These are phyloP conservation scores for Cordyceps tenuipes DNA, from an alignment of 2,329 filamentous ascomycete species.

Conservation along the genomic window DNA sequence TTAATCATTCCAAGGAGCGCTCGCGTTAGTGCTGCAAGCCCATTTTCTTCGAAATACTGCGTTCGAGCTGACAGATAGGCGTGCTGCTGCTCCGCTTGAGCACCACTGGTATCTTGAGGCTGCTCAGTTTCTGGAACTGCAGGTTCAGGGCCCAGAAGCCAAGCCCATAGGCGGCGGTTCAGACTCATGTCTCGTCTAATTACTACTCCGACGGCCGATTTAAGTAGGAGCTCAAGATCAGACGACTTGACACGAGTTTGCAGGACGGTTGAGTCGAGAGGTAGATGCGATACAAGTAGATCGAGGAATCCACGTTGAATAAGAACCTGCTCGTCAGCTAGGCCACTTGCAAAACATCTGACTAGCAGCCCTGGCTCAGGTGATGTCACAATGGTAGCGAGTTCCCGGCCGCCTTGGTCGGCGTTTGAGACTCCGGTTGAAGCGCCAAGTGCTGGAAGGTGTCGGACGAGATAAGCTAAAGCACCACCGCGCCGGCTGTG, in stretches of 20 bases:
- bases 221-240: constrained; percentile 75
- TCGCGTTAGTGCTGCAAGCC: constrained; percentile 62
- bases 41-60: constrained; percentile 76
- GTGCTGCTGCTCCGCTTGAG: constrained; percentile 34
- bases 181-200: constrained; percentile 91
- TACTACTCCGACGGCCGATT: constrained; percentile 80
- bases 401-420: constrained; percentile 29
- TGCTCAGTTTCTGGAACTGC: constrained; percentile 39
- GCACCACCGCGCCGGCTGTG: constrained; percentile 76
- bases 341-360: constrained; percentile 83
- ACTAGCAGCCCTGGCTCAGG: constrained; percentile 88
- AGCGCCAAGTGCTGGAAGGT: constrained; percentile 48
- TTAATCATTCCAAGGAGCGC: constrained; percentile 73
- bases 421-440: constrained; percentile 12
- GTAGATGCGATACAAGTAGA: constrained; percentile 80
- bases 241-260: constrained; percentile 63
- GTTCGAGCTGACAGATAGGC: constrained; percentile 50
- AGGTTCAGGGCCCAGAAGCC: constrained; percentile 78
- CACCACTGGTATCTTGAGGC: constrained; percentile 35
- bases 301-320: constrained; percentile 94
- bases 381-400: constrained; percentile 62
- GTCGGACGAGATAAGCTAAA: constrained; percentile 74
- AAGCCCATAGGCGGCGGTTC: constrained; percentile 89
- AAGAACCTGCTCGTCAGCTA: constrained; percentile 78
- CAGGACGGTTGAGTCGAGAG: constrained; percentile 72